Evolutionary conservation across 352 stramenopile genomes (phyloP), one percentile per base, ranked within the genome.

Genomic region (Globisporangium okanoganense): DNA sequence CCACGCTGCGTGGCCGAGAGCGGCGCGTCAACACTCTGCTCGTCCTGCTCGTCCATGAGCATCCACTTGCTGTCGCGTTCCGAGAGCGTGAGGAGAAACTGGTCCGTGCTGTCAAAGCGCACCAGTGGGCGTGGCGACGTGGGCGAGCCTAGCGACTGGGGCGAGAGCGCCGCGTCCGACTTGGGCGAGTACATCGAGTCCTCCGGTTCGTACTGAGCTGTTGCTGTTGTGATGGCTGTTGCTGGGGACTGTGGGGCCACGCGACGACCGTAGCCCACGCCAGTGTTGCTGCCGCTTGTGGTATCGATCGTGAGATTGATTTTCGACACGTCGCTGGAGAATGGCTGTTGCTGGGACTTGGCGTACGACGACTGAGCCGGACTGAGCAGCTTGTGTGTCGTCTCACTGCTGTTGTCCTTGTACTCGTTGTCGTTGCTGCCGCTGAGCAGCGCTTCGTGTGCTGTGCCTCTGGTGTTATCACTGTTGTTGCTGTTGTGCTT

Each of bases 31-130:
- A 33, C 62, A 22, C 5, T 45, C 40, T 45, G 40, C 20, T 79
- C 62, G 6, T 51, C 66, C 57, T 76, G 65, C 29, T 86, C 82
- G 29, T 85, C 79, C 45, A 88, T 71, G 24, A 85, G 79, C 7
- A 85, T 43, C 2, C 64, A 62, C 65, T 88, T 90, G 31, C 75
- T 87, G 56, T 94, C 85, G 38, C 83, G 79, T 44, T 90, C 82
- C 10, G 80, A 82, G 14, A 91, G 70, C 31, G 79, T 82, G 20
- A 80, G 69, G 29, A 94, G 61, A 53, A 87, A 91, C 16, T 73
- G 78, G 48, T 94, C 85, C 4, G 85, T 94, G 60, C 82, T 92
- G 56, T 94, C 85, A 20, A 78, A 88, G n/a, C 85, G 80, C 2
- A 71, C 62, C 2, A 90, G 71, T 41, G 73, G 61, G 12, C 78